Percentiles rank a stretch among this genome's conserved stretches.
Evolutionary conservation across 768 basidiomycete species (phyloP).

Genomic region (Calocera viscosa): DNA sequence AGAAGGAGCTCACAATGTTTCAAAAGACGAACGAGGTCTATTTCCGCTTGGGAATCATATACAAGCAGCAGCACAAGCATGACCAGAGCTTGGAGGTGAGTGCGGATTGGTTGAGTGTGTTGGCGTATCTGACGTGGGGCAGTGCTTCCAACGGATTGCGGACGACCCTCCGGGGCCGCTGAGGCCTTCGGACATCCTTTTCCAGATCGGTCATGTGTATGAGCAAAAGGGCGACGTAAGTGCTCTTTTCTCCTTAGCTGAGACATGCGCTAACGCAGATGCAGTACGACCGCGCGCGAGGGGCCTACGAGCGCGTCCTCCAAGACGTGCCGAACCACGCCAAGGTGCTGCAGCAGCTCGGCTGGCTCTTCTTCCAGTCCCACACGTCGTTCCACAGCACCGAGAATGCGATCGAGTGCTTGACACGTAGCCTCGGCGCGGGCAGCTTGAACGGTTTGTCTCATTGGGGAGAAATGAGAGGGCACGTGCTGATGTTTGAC

Average conservation of each 20-base stretch:
- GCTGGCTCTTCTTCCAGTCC: slow-evolving; percentile 95
- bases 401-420: slow-evolving; percentile 81
- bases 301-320: slow-evolving; percentile 92
- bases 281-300: slow-evolving; percentile 79
- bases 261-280: neutral
- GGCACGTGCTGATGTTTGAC: neutral
- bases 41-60: slow-evolving; percentile 95
- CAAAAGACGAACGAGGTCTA: slow-evolving; percentile 98
- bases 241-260: slow-evolving; percentile 11
- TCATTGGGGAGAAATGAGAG: neutral
- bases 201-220: slow-evolving; percentile 98
- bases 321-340: slow-evolving; percentile 86
- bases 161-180: slow-evolving; percentile 91
- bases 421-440: slow-evolving; percentile 90
- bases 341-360: slow-evolving; percentile 94
- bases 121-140: slow-evolving; percentile 1
- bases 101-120: slow-evolving; percentile 7
- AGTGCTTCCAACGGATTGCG: slow-evolving; percentile 92
- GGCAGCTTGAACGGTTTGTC: slow-evolving; percentile 35
- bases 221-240: slow-evolving; percentile 93
- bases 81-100: slow-evolving; percentile 55
- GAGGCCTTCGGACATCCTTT: slow-evolving; percentile 97
- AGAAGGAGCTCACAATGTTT: slow-evolving; percentile 49
- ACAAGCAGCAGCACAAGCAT: slow-evolving; percentile 97
- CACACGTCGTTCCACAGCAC: slow-evolving; percentile 92